phyloP scores from a whole-genome alignment of 371 early-diverging fungal species.

The Zopfochytrium polystomum region DNA sequence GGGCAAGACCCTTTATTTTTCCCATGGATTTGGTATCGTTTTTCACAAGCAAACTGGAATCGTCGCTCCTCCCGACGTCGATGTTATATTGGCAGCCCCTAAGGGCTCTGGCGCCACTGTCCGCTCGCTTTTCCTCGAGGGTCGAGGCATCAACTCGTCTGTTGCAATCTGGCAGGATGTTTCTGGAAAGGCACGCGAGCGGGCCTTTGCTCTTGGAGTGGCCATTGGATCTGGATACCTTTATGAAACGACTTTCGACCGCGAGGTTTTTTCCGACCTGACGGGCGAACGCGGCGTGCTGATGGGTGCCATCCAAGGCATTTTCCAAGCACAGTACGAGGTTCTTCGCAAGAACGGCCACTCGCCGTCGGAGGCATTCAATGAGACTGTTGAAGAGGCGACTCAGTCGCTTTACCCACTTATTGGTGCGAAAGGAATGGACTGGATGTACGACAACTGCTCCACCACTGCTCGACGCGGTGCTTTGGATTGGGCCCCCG shows the following conservation, averaged over 20 bases:
- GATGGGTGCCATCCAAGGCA: slow-evolving; percentile 97
- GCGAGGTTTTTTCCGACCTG: slow-evolving; percentile 96
- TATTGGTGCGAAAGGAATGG: slow-evolving; percentile 88
- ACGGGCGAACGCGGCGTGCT: slow-evolving; percentile 96
- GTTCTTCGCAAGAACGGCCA: slow-evolving; percentile 91
- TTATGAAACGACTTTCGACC: slow-evolving; percentile 86
- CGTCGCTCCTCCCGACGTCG: slow-evolving; percentile 86
- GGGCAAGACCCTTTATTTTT: slow-evolving; percentile 97
- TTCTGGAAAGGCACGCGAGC: slow-evolving; percentile 88
- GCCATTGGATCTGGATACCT: slow-evolving; percentile 95
- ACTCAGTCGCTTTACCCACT: slow-evolving; percentile 96
- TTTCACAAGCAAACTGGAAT: slow-evolving; percentile 91
- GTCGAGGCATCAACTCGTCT: slow-evolving; percentile 96
- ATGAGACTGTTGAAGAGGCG: slow-evolving; percentile 98
- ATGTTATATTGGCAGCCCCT: slow-evolving; percentile 94
- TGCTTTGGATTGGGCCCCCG: slow-evolving; percentile 95
- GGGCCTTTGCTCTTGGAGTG: slow-evolving; percentile 88
- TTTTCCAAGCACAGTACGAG: slow-evolving; percentile 96
- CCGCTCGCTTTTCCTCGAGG: slow-evolving; percentile 92
- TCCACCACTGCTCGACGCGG: slow-evolving; percentile 87
- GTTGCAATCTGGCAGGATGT: slow-evolving; percentile 93
- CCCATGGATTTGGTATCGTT: slow-evolving; percentile 95
- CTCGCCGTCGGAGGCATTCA: slow-evolving; percentile 96
- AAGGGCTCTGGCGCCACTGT: slow-evolving; percentile 96
- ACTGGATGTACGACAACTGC: slow-evolving; percentile 97